These are phyloP conservation scores for Tulasnella sp. DNA, from an alignment of 768 basidiomycete species.

Conservation along the genomic window DNA sequence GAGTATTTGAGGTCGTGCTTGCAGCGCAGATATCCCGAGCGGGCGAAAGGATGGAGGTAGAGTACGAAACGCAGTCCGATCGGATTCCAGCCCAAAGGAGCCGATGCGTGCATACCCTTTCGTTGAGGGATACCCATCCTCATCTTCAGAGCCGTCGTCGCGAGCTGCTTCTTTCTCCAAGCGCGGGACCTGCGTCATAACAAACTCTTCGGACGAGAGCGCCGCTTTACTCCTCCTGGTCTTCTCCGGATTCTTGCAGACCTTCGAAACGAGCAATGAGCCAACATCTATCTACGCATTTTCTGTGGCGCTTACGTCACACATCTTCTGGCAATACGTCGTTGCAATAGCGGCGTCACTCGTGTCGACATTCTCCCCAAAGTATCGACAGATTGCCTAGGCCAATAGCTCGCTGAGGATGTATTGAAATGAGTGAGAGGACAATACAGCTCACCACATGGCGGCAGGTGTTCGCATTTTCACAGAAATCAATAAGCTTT, in stretches of 20 bases:
- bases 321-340: slow-evolving; percentile 60
- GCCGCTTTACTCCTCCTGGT: slow-evolving; percentile 36
- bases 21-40: too few relatives aligned
- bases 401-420: background rate
- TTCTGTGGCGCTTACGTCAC: slow-evolving; percentile 45
- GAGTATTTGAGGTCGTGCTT: too few relatives aligned
- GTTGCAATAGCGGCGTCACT: slow-evolving; percentile 34
- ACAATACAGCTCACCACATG: slow-evolving; percentile 45
- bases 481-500: slow-evolving; percentile 43
- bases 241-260: slow-evolving; percentile 70
- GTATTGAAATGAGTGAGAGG: background rate
- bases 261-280: slow-evolving; percentile 30
- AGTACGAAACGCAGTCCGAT: too few relatives aligned
- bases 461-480: slow-evolving; percentile 46
- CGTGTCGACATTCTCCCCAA: slow-evolving; percentile 54
- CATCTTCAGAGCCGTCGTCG: slow-evolving; percentile 26
- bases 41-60: too few relatives aligned
- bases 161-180: slow-evolving; percentile 15
- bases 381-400: slow-evolving; percentile 67
- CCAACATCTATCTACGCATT: background rate
- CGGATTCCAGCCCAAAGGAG: too few relatives aligned
- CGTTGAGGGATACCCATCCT: slow-evolving; percentile 7
- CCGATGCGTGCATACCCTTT: too few relatives aligned
- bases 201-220: slow-evolving; percentile 35
- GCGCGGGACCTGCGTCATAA: slow-evolving; percentile 21